Evolutionary conservation across 169 alveolate species (phyloP).

Genomic region (Plasmodium gallinaceum): DNA sequence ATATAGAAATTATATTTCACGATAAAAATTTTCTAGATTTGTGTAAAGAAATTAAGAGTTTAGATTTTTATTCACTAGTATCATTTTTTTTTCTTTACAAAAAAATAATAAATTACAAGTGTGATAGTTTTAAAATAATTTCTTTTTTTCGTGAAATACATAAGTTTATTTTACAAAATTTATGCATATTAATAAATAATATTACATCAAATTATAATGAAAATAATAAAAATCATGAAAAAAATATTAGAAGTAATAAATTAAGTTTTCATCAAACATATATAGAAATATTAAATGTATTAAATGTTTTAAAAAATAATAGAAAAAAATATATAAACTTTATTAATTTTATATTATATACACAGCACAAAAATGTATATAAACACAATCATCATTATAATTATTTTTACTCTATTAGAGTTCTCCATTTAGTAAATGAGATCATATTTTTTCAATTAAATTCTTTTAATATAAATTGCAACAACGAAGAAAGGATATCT

Average conservation of each 20-base stretch:
- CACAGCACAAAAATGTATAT: constrained; percentile 12
- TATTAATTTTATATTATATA: constrained; percentile 33
- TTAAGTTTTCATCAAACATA: constrained; percentile 22
- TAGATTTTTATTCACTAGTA: constrained; percentile 30
- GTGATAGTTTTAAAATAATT: background rate
- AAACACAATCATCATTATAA: constrained; percentile 52
- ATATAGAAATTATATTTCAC: background rate
- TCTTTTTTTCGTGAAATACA: constrained; percentile 6
- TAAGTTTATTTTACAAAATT: constrained; percentile 25
- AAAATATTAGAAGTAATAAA: constrained; percentile 10
- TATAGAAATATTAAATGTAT: constrained; percentile 40
- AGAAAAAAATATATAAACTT: constrained; percentile 9
- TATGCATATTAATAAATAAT: constrained; percentile 27
- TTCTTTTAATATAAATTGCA: background rate
- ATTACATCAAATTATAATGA: constrained; percentile 1
- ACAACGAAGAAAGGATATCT: background rate
- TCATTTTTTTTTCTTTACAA: constrained; percentile 25
- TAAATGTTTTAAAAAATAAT: constrained; percentile 23
- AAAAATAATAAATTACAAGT: background rate
- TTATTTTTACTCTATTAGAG: constrained; percentile 42
- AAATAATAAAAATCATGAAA: constrained; percentile 1
- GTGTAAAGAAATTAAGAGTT: constrained; percentile 9
- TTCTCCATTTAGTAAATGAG: constrained; percentile 27
- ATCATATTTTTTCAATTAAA: constrained; percentile 20
- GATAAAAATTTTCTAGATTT: background rate